A percentile compares a stretch with the other conserved stretches of the same genome.
Evolutionary conservation across 2,329 filamentous ascomycete species (phyloP).

Genomic region (Penicillium olsonii): DNA sequence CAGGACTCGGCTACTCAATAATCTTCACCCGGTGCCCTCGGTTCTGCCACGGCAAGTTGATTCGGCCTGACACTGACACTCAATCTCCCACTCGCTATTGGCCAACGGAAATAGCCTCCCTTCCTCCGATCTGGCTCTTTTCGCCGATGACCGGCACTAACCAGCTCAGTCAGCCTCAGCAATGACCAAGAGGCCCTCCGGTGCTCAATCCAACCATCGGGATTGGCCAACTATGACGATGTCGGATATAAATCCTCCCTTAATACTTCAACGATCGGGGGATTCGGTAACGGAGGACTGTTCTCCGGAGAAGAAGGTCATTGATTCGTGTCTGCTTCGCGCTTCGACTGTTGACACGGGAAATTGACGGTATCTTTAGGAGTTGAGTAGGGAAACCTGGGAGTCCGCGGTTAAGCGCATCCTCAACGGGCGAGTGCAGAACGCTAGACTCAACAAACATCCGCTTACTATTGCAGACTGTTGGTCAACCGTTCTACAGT

Average conservation of each 20-base stretch:
- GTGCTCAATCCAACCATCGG: not conserved
- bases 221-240: constrained; percentile 4
- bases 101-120: not conserved
- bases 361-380: not conserved
- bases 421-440: too few species aligned
- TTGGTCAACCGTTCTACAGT: not conserved
- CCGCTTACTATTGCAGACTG: too few species aligned
- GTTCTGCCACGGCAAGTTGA: too few species aligned
- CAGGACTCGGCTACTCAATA: constrained; percentile 20
- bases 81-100: constrained; percentile 9
- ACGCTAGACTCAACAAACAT: too few species aligned
- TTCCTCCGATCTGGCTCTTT: constrained; percentile 20
- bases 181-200: not conserved
- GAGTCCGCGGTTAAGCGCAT: too few species aligned
- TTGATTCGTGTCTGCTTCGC: not conserved
- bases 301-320: constrained; percentile 1
- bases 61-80: too few species aligned
- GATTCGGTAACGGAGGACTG: constrained; percentile 5
- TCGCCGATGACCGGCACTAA: constrained; percentile 26
- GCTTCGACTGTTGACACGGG: too few species aligned
- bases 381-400: too few species aligned
- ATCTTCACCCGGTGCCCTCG: constrained; percentile 20
- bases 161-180: not conserved
- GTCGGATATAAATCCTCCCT: constrained; percentile 1
- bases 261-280: not conserved